Evolutionary conservation across 2,329 filamentous ascomycete species (phyloP).

Genomic region (Fusarium sublunatum): DNA sequence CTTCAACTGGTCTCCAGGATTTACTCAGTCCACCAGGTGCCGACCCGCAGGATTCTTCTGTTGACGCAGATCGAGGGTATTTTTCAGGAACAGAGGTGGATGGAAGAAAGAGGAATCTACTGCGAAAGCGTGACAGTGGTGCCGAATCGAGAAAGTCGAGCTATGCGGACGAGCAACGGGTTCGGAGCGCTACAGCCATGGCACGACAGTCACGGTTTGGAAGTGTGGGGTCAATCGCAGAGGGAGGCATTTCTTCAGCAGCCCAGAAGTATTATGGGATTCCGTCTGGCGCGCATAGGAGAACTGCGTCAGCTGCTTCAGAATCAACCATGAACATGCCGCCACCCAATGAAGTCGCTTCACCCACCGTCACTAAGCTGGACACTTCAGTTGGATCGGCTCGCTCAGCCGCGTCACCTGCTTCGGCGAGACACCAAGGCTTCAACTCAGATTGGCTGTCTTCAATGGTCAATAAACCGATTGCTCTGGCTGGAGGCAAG

Average conservation of each 20-base stretch:
- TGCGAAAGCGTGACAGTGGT: conserved; percentile 79
- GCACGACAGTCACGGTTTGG: conserved; percentile 82
- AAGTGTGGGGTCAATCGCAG: conserved; percentile 79
- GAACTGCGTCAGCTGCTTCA: conserved; percentile 70
- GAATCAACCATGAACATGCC: conserved; percentile 64
- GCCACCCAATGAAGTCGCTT: conserved; percentile 64
- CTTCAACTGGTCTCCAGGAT: conserved; percentile 64
- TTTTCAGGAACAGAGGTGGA: conserved; percentile 92
- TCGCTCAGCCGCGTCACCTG: conserved; percentile 57
- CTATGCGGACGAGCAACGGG: conserved; percentile 78
- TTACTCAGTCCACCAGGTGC: conserved; percentile 53
- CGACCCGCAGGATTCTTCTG: conserved; percentile 59
- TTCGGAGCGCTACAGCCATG: conserved; percentile 72
- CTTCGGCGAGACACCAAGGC: conserved; percentile 57
- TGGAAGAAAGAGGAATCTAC: conserved; percentile 77
- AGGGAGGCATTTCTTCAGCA: conserved; percentile 69
- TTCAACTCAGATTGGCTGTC: conserved; percentile 68
- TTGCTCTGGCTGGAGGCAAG: conserved; percentile 63
- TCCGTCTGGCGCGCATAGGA: conserved; percentile 61
- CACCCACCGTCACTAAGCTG: conserved; percentile 71
- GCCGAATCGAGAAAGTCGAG: conserved; percentile 78
- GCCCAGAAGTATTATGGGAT: conserved; percentile 77
- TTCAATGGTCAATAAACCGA: conserved; percentile 61
- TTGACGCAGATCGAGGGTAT: conserved; percentile 86
- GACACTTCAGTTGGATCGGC: conserved; percentile 59